Percentiles rank a stretch among this genome's conserved stretches.
Conservation (phyloP, 2,329 filamentous ascomycete species). For the Trichoderma brevicompactum region DNA sequence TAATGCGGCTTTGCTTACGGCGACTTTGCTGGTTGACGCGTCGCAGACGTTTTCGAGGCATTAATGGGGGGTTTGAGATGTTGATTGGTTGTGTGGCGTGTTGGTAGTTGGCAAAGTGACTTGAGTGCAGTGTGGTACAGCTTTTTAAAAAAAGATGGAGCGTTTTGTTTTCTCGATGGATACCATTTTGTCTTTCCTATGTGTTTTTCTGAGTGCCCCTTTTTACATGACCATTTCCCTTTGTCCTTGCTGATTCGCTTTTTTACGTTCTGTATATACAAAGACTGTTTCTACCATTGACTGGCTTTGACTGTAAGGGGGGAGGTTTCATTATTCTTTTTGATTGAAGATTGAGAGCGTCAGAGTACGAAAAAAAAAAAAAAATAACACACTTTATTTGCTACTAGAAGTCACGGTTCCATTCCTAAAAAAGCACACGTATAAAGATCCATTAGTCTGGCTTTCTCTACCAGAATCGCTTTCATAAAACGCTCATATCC, state of each 20-base stretch:
- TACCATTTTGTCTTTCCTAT: slow-evolving; percentile 17
- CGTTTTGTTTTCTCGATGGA: slow-evolving; percentile 23
- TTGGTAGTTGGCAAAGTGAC: too few species aligned
- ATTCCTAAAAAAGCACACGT: background rate
- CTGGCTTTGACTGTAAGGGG: background rate
- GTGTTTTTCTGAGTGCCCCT: background rate
- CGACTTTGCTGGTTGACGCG: slow-evolving; percentile 57
- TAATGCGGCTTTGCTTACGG: slow-evolving; percentile 72
- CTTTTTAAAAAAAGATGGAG: background rate
- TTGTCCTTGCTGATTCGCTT: background rate
- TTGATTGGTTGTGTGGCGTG: too few species aligned
- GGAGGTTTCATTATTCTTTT: background rate
- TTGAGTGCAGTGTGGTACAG: background rate
- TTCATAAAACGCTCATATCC: background rate
- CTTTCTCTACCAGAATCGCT: background rate
- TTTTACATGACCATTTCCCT: slow-evolving; percentile 1
- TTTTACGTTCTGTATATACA: slow-evolving; percentile 5
- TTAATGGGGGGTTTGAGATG: background rate
- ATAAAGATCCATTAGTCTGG: slow-evolving; percentile 4
- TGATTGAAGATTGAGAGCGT: background rate
- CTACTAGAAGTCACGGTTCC: background rate
- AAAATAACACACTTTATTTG: background rate
- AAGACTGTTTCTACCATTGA: background rate
- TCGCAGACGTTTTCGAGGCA: slow-evolving; percentile 44
- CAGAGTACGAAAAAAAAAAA: background rate